These are phyloP conservation scores for Umbelopsis vinacea DNA, from an alignment of 192 early-diverging fungal species.

Conservation along the genomic window DNA sequence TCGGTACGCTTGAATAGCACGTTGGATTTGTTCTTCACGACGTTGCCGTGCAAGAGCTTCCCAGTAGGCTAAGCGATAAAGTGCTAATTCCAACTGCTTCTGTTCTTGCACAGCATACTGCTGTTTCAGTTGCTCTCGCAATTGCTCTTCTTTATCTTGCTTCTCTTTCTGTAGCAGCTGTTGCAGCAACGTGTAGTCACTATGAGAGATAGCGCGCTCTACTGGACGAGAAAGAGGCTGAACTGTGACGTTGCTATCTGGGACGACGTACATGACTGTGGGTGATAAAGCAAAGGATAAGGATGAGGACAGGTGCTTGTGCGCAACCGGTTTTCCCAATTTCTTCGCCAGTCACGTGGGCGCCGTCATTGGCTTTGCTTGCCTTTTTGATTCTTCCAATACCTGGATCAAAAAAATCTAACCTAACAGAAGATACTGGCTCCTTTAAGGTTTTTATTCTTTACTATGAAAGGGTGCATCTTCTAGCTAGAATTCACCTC, in stretches of 20 bases:
- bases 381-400: too few species aligned
- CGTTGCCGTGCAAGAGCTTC: background rate
- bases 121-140: constrained; percentile 12
- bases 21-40: constrained; percentile 10
- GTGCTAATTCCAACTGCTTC: background rate
- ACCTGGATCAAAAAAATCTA: too few species aligned
- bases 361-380: too few species aligned
- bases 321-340: background rate
- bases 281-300: background rate
- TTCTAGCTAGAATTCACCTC: too few species aligned
- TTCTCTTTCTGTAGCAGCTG: background rate
- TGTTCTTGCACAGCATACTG: constrained; percentile 14
- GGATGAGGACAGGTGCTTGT: background rate
- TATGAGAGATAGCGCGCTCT: constrained; percentile 6
- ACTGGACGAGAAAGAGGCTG: background rate
- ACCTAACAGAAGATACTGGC: too few species aligned
- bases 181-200: background rate
- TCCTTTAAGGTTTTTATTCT: too few species aligned
- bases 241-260: background rate
- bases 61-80: constrained; percentile 4
- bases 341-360: too few species aligned
- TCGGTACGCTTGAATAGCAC: constrained; percentile 4
- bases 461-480: too few species aligned
- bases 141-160: background rate
- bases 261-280: background rate